Conservation (phyloP, 345 rosid species). For the Corchorus capsularis region DNA sequence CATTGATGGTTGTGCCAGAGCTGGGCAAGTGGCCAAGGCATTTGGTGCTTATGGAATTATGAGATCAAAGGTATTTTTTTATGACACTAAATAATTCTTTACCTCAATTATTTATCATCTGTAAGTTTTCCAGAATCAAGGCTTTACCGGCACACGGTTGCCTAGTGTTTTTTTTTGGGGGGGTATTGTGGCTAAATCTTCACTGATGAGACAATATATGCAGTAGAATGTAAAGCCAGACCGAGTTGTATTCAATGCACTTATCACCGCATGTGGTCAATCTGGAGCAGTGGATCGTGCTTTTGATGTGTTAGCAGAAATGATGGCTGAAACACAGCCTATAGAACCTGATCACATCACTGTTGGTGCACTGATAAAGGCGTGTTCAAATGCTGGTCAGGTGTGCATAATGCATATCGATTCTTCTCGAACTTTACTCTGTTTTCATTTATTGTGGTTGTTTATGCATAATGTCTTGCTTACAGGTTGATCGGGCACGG, state of each 20-base stretch:
- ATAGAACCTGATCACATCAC: conserved; percentile 96
- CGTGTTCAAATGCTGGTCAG: conserved; percentile 88
- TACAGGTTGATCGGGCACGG: conserved; percentile 74
- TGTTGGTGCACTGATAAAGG: conserved; percentile 85
- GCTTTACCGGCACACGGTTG: conserved; percentile 5
- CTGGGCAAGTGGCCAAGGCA: conserved; percentile 95
- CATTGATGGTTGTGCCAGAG: conserved; percentile 96
- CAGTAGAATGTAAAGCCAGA: conserved; percentile 99
- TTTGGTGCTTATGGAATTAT: conserved; percentile 98
- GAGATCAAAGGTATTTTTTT: conserved; percentile 83
- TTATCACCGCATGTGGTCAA: conserved; percentile 95
- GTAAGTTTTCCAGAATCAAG: background rate
- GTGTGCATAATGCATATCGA: conserved; percentile 38
- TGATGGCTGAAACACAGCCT: conserved; percentile 80
- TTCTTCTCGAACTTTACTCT: conserved; percentile 20
- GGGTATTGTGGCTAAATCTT: conserved; percentile 29
- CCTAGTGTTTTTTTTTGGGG: conserved; percentile 21
- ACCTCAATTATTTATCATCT: conserved; percentile 10
- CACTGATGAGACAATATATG: conserved; percentile 53
- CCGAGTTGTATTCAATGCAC: conserved; percentile 97
- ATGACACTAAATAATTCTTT: background rate
- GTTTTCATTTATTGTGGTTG: conserved; percentile 12
- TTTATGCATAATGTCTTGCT: conserved; percentile 29
- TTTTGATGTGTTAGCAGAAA: conserved; percentile 95
- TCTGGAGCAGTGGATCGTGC: conserved; percentile 98